These are phyloP conservation scores for Fagus sylvatica DNA, from an alignment of 306 rosid genomes.

Conservation along the genomic window DNA sequence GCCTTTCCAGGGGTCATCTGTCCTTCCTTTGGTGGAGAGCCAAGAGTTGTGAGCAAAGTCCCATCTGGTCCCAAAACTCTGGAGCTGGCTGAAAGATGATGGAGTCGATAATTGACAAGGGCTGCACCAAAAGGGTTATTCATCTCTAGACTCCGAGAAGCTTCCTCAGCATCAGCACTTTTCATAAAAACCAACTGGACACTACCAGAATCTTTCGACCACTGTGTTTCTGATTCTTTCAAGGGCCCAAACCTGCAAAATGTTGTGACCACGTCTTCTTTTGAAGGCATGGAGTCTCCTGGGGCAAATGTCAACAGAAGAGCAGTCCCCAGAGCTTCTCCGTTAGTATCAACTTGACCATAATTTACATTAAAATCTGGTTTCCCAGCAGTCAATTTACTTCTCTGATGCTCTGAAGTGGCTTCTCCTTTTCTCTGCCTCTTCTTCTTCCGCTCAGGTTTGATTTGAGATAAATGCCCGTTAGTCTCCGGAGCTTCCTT, in stretches of 20 bases:
- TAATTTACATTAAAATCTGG: constrained; percentile 21
- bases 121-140: constrained; percentile 54
- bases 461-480: constrained; percentile 30
- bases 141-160: constrained; percentile 53
- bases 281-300: constrained; percentile 59
- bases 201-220: constrained; percentile 38
- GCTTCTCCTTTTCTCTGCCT: constrained; percentile 42
- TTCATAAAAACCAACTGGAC: constrained; percentile 66
- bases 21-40: constrained; percentile 20
- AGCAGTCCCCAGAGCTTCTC: constrained; percentile 47
- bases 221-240: constrained; percentile 59
- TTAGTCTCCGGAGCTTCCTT: constrained; percentile 38
- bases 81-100: constrained; percentile 38
- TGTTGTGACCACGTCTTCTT: constrained; percentile 54
- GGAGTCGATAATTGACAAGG: constrained; percentile 56
- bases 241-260: constrained; percentile 81
- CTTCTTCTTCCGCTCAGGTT: constrained; percentile 34
- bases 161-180: constrained; percentile 60
- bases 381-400: constrained; percentile 25
- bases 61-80: constrained; percentile 13
- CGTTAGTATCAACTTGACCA: constrained; percentile 34
- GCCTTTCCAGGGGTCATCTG: constrained; percentile 18
- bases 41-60: constrained; percentile 4
- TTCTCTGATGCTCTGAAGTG: constrained; percentile 23
- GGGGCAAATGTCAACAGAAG: constrained; percentile 66